A percentile compares a stretch with the other conserved stretches of the same genome.
These are phyloP conservation scores for Lachnum nothofagi DNA, from an alignment of 2,329 filamentous ascomycete species.

Conservation along the genomic window DNA sequence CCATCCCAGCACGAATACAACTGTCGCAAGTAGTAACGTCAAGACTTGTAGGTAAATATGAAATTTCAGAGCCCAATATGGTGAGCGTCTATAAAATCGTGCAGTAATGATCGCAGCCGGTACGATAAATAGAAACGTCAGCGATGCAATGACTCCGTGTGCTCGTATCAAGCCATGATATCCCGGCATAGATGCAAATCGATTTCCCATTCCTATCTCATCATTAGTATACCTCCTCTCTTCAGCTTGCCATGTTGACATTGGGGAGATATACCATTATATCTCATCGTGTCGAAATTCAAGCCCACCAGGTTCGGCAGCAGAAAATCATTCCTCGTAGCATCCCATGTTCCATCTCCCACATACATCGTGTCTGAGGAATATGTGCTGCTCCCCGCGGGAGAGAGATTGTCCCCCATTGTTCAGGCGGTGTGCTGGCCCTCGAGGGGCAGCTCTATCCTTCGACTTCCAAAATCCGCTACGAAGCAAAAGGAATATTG, in stretches of 20 bases:
- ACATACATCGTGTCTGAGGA: constrained; percentile 69
- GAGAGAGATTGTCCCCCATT: constrained; percentile 34
- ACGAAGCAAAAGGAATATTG: neutral
- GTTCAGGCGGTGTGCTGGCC: constrained; percentile 18
- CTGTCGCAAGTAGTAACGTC: constrained; percentile 61
- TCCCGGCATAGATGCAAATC: constrained; percentile 62
- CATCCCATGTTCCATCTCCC: constrained; percentile 81
- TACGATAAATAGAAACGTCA: constrained; percentile 70
- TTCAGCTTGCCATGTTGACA: neutral
- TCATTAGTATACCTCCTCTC: constrained; percentile 10
- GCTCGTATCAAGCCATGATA: constrained; percentile 68
- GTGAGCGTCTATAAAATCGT: constrained; percentile 62
- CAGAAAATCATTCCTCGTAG: constrained; percentile 69
- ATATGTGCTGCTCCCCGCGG: constrained; percentile 68
- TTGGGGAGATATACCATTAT: constrained; percentile 59
- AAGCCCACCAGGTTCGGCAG: constrained; percentile 71
- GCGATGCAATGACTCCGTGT: constrained; percentile 66
- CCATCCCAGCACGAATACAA: constrained; percentile 69
- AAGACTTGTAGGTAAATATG: constrained; percentile 73
- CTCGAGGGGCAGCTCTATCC: constrained; percentile 15
- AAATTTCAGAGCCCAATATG: constrained; percentile 57
- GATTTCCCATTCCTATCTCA: constrained; percentile 66
- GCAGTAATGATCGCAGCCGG: constrained; percentile 69
- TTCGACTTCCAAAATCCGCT: neutral
- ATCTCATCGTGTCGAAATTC: constrained; percentile 76